phyloP scores from a whole-genome alignment of 2,329 filamentous ascomycete species.

The Bipolaris oryzae region DNA sequence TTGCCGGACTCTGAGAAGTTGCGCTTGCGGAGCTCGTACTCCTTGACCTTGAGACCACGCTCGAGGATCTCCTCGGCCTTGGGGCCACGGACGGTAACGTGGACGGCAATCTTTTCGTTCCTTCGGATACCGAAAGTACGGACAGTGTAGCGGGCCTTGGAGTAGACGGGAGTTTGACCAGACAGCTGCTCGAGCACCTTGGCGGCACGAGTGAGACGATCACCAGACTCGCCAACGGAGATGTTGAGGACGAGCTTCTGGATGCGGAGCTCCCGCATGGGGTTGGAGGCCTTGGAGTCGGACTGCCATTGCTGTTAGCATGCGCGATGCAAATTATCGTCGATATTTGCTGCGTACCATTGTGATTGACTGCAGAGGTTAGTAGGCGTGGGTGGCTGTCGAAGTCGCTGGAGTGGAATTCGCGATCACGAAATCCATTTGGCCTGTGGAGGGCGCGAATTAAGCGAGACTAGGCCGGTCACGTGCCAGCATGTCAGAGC shows the following conservation, averaged over 20 bases:
- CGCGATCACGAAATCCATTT: slow-evolving; percentile 27
- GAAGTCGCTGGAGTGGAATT: slow-evolving; percentile 36
- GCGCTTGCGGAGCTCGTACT: slow-evolving; percentile 98
- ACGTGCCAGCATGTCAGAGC: slow-evolving; percentile 22
- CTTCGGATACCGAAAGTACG: slow-evolving; percentile 99
- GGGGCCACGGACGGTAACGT: slow-evolving; percentile 98
- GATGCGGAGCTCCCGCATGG: slow-evolving; percentile 99
- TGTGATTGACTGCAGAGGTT: slow-evolving; percentile 46
- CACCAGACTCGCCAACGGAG: slow-evolving; percentile 99
- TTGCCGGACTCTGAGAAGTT: slow-evolving; percentile 98
- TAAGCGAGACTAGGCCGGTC: slow-evolving; percentile 23
- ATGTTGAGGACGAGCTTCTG: slow-evolving; percentile 99
- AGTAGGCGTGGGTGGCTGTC: slow-evolving; percentile 43
- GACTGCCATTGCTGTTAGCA: slow-evolving; percentile 41
- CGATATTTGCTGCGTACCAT: slow-evolving; percentile 41
- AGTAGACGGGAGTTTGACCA: slow-evolving; percentile 99
- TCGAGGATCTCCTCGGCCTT: slow-evolving; percentile 99
- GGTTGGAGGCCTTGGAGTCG: slow-evolving; percentile 80
- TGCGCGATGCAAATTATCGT: slow-evolving; percentile 12
- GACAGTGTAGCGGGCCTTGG: slow-evolving; percentile 99
- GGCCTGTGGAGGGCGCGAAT: slow-evolving; percentile 27
- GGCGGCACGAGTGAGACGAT: slow-evolving; percentile 98
- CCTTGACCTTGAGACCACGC: slow-evolving; percentile 99
- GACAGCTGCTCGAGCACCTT: slow-evolving; percentile 99
- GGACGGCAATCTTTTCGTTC: slow-evolving; percentile 98